Conservation (phyloP, 257 asterid genomes). For the Verbascum thapsus region DNA sequence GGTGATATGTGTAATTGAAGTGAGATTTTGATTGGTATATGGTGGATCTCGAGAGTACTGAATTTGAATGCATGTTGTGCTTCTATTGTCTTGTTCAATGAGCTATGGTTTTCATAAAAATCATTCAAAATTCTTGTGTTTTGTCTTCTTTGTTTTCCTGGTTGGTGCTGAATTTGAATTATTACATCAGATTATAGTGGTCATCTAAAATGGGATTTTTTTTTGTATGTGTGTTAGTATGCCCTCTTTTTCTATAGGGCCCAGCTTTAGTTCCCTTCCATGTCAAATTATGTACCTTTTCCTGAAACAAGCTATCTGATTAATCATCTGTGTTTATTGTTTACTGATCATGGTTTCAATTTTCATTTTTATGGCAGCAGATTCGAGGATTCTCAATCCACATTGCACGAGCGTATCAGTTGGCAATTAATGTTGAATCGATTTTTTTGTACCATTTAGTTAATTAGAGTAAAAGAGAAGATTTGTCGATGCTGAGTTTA, state of each 20-base stretch:
- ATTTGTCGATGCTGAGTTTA: constrained; percentile 54
- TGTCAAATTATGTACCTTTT: constrained; percentile 11
- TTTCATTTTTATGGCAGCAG: constrained; percentile 29
- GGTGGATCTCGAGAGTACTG: constrained; percentile 37
- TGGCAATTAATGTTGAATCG: constrained; percentile 38
- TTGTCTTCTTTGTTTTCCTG: constrained; percentile 19
- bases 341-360: constrained; percentile 21
- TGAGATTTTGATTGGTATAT: constrained; percentile 27
- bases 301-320: constrained; percentile 26
- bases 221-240: constrained; percentile 26
- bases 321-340: constrained; percentile 2
- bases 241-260: constrained; percentile 42
- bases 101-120: constrained; percentile 15
- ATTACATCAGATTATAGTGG: too few relatives aligned
- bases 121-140: background rate
- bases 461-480: constrained; percentile 23
- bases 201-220: background rate
- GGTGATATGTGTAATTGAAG: constrained; percentile 8
- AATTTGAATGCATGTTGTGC: constrained; percentile 15
- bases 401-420: constrained; percentile 24
- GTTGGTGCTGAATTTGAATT: constrained; percentile 15
- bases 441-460: constrained; percentile 17
- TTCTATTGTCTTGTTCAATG: constrained; percentile 1
- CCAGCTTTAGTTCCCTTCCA: constrained; percentile 30
- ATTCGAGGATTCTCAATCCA: constrained; percentile 25